A percentile compares a stretch with the other conserved stretches of the same genome.
Evolutionary conservation across 2,329 filamentous ascomycete species (phyloP).

Genomic region (Ophiosphaerella narmari): DNA sequence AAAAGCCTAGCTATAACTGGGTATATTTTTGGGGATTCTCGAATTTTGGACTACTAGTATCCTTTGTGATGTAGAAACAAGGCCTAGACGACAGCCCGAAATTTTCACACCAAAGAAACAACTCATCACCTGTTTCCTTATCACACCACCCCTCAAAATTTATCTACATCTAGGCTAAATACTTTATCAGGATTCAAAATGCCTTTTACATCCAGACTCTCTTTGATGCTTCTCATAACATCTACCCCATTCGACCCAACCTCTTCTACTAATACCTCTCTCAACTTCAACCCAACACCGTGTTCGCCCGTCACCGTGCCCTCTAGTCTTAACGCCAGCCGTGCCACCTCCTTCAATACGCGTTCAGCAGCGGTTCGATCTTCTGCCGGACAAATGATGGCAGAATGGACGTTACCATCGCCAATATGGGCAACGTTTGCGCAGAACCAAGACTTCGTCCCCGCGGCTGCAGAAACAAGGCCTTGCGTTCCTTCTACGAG

Average conservation of each 20-base stretch:
- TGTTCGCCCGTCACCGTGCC: conserved; percentile 86
- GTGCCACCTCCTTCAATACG: conserved; percentile 65
- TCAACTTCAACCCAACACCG: conserved; percentile 79
- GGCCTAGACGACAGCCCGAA: too few relatives aligned
- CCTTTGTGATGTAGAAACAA: too few relatives aligned
- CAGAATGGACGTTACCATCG: conserved; percentile 57
- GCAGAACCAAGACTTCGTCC: conserved; percentile 29
- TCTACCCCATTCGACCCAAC: conserved; percentile 74
- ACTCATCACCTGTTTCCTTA: too few relatives aligned
- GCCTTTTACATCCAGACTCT: conserved; percentile 73
- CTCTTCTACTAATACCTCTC: conserved; percentile 78
- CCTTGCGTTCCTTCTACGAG: conserved; percentile 75
- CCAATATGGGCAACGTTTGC: conserved; percentile 72
- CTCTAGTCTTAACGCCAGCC: conserved; percentile 78
- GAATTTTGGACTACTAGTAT: too few relatives aligned
- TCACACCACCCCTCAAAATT: not conserved
- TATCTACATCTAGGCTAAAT: conserved; percentile 52
- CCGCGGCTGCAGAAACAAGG: conserved; percentile 56
- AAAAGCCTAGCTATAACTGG: too few relatives aligned
- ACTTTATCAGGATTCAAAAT: conserved; percentile 68
- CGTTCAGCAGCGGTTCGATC: conserved; percentile 30
- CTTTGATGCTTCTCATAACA: conserved; percentile 81
- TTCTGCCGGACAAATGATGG: conserved; percentile 32
- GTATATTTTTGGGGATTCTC: too few relatives aligned
- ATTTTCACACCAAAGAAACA: too few relatives aligned